These are phyloP conservation scores for Ogataea angusta DNA, from an alignment of 805 yeast genomes.

Conservation along the genomic window DNA sequence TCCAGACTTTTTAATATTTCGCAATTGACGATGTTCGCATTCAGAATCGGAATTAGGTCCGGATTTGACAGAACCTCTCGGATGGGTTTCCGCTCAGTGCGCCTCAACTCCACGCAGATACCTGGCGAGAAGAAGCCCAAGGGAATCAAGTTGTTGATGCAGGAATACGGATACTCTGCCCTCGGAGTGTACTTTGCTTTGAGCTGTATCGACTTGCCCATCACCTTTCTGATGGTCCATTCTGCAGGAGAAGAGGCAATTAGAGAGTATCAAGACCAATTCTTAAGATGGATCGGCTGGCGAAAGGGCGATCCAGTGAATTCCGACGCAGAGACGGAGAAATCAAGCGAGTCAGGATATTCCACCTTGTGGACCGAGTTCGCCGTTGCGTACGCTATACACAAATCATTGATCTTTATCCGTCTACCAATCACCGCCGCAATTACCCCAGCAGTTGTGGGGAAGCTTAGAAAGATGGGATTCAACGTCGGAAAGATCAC, in stretches of 20 bases:
- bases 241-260: conserved; percentile 83
- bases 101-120: conserved; percentile 20
- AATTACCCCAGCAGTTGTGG: conserved; percentile 77
- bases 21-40: conserved; percentile 1
- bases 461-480: conserved; percentile 67
- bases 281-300: conserved; percentile 61
- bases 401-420: conserved; percentile 79
- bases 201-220: conserved; percentile 74
- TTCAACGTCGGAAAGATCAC: conserved; percentile 64
- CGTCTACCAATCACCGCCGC: conserved; percentile 91
- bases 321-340: conserved; percentile 24
- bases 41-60: conserved; percentile 3
- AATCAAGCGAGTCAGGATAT: conserved; percentile 16
- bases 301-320: conserved; percentile 16
- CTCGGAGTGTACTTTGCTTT: conserved; percentile 77
- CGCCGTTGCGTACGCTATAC: conserved; percentile 88
- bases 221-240: conserved; percentile 81
- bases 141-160: conserved; percentile 63
- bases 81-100: conserved; percentile 1
- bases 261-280: conserved; percentile 58
- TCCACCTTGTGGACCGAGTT: conserved; percentile 72
- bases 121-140: conserved; percentile 32
- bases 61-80: not conserved
- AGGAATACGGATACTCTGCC: conserved; percentile 90
- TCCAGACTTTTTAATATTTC: no score